Percentiles rank a stretch among this genome's conserved stretches.
These are phyloP conservation scores for Debaryomyces prosopidis DNA, from an alignment of 805 yeast species.

Conservation along the genomic window DNA sequence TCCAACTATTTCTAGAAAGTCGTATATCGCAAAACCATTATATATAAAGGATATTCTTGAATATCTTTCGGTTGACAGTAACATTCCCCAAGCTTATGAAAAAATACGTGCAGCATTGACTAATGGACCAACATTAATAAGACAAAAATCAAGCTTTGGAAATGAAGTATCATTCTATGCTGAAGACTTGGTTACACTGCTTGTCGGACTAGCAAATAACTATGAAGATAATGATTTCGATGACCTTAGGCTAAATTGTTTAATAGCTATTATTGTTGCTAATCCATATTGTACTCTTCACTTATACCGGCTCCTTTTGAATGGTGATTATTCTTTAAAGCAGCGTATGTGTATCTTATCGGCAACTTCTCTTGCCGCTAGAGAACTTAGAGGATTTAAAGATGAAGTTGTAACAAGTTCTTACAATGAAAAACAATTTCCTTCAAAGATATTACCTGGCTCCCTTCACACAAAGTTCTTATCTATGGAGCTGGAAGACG, in stretches of 20 bases:
- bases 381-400: constrained; percentile 66
- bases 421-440: constrained; percentile 25
- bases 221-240: constrained; percentile 63
- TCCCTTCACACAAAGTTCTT: constrained; percentile 45
- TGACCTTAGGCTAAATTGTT: constrained; percentile 58
- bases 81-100: constrained; percentile 47
- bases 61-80: constrained; percentile 50
- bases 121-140: constrained; percentile 57
- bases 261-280: constrained; percentile 64
- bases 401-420: constrained; percentile 49
- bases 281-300: constrained; percentile 45
- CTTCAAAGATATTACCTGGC: constrained; percentile 47
- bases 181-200: constrained; percentile 48
- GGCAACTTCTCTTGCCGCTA: constrained; percentile 65
- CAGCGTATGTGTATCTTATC: constrained; percentile 72
- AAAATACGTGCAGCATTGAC: constrained; percentile 51
- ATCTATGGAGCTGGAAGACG: neutral
- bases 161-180: constrained; percentile 63
- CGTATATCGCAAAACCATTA: constrained; percentile 50
- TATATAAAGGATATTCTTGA: constrained; percentile 71
- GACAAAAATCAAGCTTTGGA: constrained; percentile 62
- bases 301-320: constrained; percentile 49
- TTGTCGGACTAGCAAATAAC: constrained; percentile 57
- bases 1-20: constrained; percentile 39
- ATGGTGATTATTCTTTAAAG: constrained; percentile 80